A percentile compares a stretch with the other conserved stretches of the same genome.
Conservation (phyloP, 192 early-diverging fungal species). For the Coemansia sp. region DNA sequence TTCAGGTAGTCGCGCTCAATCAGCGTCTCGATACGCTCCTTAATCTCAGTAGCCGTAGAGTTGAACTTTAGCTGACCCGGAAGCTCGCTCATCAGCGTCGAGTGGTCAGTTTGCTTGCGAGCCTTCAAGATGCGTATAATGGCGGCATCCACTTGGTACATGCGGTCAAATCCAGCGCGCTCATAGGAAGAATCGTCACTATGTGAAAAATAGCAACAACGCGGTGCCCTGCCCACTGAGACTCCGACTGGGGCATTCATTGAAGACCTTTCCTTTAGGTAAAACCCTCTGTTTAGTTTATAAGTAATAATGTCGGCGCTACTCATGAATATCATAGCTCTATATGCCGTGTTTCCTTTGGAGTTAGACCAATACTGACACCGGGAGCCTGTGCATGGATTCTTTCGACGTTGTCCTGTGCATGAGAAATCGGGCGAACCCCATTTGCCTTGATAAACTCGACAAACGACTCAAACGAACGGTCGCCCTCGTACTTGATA, state of each 20-base stretch:
- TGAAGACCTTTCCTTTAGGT: background rate
- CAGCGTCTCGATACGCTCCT: slow-evolving; percentile 28
- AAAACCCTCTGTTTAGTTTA: no score
- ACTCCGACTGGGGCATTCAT: background rate
- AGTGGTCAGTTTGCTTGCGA: slow-evolving; percentile 81
- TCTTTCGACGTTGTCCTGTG: background rate
- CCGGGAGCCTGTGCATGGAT: slow-evolving; percentile 7
- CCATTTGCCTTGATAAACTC: slow-evolving; percentile 75
- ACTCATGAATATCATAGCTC: slow-evolving; percentile 28
- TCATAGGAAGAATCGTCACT: slow-evolving; percentile 56
- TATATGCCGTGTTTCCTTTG: slow-evolving; percentile 47
- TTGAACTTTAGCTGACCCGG: slow-evolving; percentile 65
- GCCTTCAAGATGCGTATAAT: slow-evolving; percentile 99
- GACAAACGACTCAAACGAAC: slow-evolving; percentile 68
- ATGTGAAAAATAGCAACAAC: no score
- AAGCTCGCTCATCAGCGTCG: slow-evolving; percentile 79
- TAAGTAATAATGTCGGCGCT: no score
- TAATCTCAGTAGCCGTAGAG: slow-evolving; percentile 62
- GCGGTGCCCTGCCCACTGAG: no score
- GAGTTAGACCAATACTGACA: slow-evolving; percentile 22
- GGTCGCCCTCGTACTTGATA: slow-evolving; percentile 79
- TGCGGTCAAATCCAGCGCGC: slow-evolving; percentile 90
- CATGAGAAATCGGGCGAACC: slow-evolving; percentile 31
- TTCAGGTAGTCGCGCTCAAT: slow-evolving; percentile 94
- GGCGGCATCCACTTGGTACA: slow-evolving; percentile 92